Evolutionary conservation across 1,139 yeast species (phyloP).

Genomic region (Debaryomycetaceae sp.): DNA sequence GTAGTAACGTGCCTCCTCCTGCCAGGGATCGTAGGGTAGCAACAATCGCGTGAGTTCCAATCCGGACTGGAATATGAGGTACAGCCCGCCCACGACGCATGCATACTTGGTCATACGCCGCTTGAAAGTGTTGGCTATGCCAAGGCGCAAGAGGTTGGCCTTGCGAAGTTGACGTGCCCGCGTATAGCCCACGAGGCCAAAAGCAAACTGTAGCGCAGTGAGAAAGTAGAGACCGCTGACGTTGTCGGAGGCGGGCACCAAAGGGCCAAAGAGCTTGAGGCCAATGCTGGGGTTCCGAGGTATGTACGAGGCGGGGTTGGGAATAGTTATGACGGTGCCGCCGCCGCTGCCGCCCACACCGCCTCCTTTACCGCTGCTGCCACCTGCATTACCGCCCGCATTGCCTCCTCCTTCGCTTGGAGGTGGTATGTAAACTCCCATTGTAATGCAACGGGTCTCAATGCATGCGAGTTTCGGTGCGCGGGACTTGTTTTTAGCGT

Average conservation of each 20-base stretch:
- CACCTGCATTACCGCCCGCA: constrained; percentile 8
- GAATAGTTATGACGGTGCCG: constrained; percentile 15
- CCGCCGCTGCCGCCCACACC: constrained; percentile 1
- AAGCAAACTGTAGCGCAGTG: constrained; percentile 42
- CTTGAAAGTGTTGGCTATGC: constrained; percentile 14
- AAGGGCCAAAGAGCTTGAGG: constrained; percentile 55
- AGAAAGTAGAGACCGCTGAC: constrained; percentile 43
- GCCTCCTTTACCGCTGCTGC: constrained; percentile 6
- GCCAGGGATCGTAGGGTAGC: constrained; percentile 62
- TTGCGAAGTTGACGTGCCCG: constrained; percentile 16
- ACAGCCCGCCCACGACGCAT: constrained; percentile 18
- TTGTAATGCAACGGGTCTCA: no score
- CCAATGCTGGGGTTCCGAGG: constrained; percentile 54
- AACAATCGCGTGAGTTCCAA: constrained; percentile 47
- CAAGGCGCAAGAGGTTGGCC: constrained; percentile 12
- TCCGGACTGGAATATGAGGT: constrained; percentile 32
- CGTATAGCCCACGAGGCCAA: constrained; percentile 32
- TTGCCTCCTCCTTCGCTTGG: constrained; percentile 15
- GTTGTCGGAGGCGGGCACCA: constrained; percentile 62
- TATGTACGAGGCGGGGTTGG: constrained; percentile 20
- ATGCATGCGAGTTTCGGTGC: no score
- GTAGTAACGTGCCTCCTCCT: constrained; percentile 50
- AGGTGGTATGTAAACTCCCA: constrained; percentile 35
- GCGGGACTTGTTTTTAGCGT: no score
- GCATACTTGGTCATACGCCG: constrained; percentile 14